These are phyloP conservation scores for Aspergillus heteromorphus DNA, from an alignment of 495 filamentous ascomycete genomes.

Conservation along the genomic window DNA sequence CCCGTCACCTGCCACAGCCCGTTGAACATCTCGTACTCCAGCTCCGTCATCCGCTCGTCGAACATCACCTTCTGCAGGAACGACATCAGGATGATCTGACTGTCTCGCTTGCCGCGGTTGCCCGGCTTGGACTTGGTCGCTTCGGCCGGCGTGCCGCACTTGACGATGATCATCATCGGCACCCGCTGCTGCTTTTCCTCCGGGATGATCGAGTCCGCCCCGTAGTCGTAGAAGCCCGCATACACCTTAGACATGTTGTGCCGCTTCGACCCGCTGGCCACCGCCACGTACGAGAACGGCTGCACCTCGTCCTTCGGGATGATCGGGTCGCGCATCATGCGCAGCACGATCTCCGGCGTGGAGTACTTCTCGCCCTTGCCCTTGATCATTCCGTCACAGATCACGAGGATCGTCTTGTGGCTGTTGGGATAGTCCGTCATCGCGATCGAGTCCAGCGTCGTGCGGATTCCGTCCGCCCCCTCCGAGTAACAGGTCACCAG, in stretches of 20 bases:
- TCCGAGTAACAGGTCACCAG: slow-evolving; percentile 97
- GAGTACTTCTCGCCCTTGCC: slow-evolving; percentile 82
- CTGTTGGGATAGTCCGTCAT: slow-evolving; percentile 99
- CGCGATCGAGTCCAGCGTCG: slow-evolving; percentile 92
- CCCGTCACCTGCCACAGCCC: slow-evolving; percentile 98
- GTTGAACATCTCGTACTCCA: slow-evolving; percentile 99
- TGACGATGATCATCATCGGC: slow-evolving; percentile 98
- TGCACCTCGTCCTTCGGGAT: slow-evolving; percentile 73
- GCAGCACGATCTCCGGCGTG: slow-evolving; percentile 83
- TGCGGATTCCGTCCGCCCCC: slow-evolving; percentile 85
- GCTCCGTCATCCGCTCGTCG: slow-evolving; percentile 98
- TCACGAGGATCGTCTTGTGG: slow-evolving; percentile 91
- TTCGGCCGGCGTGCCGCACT: slow-evolving; percentile 91
- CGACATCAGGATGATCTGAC: slow-evolving; percentile 98
- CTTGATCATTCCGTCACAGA: slow-evolving; percentile 98
- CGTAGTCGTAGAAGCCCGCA: slow-evolving; percentile 97
- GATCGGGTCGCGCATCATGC: slow-evolving; percentile 92
- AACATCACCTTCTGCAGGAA: slow-evolving; percentile 99
- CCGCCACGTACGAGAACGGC: slow-evolving; percentile 92
- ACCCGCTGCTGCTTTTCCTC: slow-evolving; percentile 90
- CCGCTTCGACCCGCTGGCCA: slow-evolving; percentile 90
- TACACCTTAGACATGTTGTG: slow-evolving; percentile 99
- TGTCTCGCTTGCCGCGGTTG: slow-evolving; percentile 97
- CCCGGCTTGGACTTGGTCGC: slow-evolving; percentile 76
- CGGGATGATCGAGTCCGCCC: slow-evolving; percentile 70